Conservation (phyloP, 352 stramenopile species). For the Aphanomyces cochlioides region DNA sequence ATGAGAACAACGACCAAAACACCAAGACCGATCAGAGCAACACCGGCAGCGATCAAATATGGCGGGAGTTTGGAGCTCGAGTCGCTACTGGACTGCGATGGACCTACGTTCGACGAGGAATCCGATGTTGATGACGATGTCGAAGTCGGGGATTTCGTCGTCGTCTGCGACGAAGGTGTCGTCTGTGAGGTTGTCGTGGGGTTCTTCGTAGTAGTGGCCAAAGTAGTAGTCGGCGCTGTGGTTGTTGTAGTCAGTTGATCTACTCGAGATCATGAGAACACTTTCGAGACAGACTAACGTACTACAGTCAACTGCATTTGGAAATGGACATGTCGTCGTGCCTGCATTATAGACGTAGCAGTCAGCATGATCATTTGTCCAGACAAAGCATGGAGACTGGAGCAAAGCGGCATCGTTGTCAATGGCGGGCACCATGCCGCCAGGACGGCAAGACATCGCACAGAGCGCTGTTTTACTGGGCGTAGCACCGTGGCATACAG, state of each 20-base stretch:
- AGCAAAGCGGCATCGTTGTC: background rate
- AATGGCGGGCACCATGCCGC: background rate
- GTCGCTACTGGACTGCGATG: background rate
- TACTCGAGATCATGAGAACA: background rate
- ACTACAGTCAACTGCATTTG: background rate
- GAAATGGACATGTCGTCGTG: background rate
- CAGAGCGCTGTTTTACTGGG: background rate
- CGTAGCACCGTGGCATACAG: no score
- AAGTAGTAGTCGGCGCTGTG: background rate
- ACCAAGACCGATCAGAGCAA: slow-evolving; percentile 14
- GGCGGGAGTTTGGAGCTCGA: background rate
- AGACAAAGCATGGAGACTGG: background rate
- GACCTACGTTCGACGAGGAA: background rate
- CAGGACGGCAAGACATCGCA: background rate
- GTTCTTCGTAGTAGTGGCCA: background rate
- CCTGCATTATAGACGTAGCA: background rate
- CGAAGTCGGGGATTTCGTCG: background rate
- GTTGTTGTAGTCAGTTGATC: slow-evolving; percentile 1
- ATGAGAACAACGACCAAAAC: slow-evolving; percentile 24
- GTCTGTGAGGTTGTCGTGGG: background rate
- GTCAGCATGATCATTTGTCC: background rate
- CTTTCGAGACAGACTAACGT: background rate
- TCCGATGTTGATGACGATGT: background rate
- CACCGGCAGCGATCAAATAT: slow-evolving; percentile 19
- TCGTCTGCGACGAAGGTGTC: background rate